phyloP scores from a whole-genome alignment of 1,284 basidiomycete genomes.

The Athelia sp. region DNA sequence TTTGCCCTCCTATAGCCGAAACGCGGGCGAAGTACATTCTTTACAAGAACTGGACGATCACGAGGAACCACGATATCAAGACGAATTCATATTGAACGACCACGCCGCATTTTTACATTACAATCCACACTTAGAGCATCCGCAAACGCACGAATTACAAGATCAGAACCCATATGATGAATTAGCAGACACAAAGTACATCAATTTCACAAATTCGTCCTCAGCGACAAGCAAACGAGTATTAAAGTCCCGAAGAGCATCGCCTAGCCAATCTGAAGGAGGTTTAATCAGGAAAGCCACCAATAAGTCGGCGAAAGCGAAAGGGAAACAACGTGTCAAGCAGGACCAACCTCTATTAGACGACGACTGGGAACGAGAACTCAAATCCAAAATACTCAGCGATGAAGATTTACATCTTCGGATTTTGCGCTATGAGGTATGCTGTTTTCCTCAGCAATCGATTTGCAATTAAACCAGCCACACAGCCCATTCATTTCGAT shows the following conservation, averaged over 20 bases:
- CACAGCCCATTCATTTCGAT: constrained; percentile 57
- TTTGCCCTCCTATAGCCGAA: neutral
- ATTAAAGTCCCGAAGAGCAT: neutral
- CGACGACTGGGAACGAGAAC: constrained; percentile 33
- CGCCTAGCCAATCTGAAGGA: neutral
- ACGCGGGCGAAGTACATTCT: neutral
- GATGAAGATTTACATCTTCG: constrained; percentile 45
- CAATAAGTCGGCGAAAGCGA: constrained; percentile 8
- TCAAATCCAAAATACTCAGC: constrained; percentile 38
- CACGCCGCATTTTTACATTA: constrained; percentile 33
- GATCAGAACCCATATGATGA: neutral
- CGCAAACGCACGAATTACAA: too few species aligned
- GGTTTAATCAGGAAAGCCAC: constrained; percentile 14
- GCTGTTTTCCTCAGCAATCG: constrained; percentile 4
- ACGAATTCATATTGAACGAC: constrained; percentile 8
- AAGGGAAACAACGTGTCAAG: constrained; percentile 14
- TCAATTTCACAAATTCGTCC: neutral
- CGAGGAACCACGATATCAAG: neutral
- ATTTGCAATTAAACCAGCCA: neutral
- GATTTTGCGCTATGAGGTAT: constrained; percentile 61
- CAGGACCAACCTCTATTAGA: constrained; percentile 16
- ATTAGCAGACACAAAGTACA: neutral
- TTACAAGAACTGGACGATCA: neutral
- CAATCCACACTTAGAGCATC: constrained; percentile 26
- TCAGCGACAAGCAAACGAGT: neutral